Conservation (phyloP, 179 eudicot species). For the Silene noctiflora region DNA sequence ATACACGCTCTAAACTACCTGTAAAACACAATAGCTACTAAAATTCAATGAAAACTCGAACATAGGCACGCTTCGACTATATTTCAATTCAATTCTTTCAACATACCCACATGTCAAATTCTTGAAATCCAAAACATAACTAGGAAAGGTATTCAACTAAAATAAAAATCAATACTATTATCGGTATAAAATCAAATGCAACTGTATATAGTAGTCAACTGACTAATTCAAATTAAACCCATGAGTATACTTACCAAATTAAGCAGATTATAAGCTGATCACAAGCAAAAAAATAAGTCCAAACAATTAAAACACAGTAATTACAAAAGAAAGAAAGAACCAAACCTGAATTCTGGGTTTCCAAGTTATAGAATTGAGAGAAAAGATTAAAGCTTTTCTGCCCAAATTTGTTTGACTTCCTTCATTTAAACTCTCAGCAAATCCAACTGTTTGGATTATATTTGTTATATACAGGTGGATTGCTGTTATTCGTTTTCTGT, state of each 20-base stretch:
- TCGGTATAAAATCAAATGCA: background rate
- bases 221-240: conserved; percentile 5
- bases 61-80: too few species aligned
- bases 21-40: too few species aligned
- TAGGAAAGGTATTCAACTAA: background rate
- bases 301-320: background rate
- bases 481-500: background rate
- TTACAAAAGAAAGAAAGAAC: background rate
- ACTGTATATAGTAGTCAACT: background rate
- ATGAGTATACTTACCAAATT: background rate
- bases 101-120: background rate
- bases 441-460: background rate
- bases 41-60: too few species aligned
- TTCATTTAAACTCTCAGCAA: background rate
- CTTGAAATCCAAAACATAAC: background rate
- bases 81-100: background rate
- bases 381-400: background rate
- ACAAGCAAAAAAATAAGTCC: background rate
- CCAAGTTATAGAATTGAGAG: background rate
- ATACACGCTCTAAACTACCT: background rate
- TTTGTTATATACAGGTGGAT: background rate
- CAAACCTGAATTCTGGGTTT: conserved; percentile 1
- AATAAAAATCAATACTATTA: background rate
- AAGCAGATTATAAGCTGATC: background rate
- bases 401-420: background rate